Conservation (phyloP, 139 green algal genomes). For the Chlamydomonas sphaeroides region DNA sequence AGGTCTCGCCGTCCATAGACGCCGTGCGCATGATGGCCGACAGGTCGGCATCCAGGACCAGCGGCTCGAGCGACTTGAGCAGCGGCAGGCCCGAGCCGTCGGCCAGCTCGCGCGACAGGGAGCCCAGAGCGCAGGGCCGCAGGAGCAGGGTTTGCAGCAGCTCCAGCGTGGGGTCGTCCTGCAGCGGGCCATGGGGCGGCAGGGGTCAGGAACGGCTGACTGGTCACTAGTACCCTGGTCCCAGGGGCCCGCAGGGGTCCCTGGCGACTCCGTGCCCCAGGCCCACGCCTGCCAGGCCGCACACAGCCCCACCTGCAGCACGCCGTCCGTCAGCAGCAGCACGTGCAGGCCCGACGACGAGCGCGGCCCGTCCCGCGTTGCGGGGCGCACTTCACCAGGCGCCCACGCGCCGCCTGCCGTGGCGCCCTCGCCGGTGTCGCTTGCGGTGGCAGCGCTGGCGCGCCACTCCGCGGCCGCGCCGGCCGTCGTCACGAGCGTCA, state of each 20-base stretch:
- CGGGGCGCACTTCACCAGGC: not conserved
- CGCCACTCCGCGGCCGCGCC: not conserved
- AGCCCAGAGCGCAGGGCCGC: not conserved
- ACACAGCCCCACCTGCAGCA: slow-evolving; percentile 38
- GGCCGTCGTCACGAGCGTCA: not conserved
- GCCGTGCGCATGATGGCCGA: not conserved
- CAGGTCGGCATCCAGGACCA: slow-evolving; percentile 24
- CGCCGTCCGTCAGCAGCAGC: slow-evolving; percentile 20
- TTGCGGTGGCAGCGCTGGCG: not conserved
- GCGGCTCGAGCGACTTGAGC: slow-evolving; percentile 25
- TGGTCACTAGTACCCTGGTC: no score
- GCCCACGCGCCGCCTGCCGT: not conserved
- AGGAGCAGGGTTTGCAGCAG: slow-evolving; percentile 42
- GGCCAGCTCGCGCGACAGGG: slow-evolving; percentile 23
- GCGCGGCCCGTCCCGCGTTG: not conserved
- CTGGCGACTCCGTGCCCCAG: no score
- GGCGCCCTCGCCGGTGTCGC: not conserved
- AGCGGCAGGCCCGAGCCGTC: slow-evolving; percentile 29
- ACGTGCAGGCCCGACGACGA: not conserved
- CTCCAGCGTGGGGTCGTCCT: slow-evolving; percentile 46
- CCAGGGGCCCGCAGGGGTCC: no score
- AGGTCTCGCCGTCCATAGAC: slow-evolving; percentile 3
- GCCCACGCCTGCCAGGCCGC: no score
- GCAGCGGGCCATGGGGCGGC: no score
- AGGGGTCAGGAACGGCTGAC: no score